These are phyloP conservation scores for Epichloe brachyelytri DNA, from an alignment of 2,329 filamentous ascomycete species.

Conservation along the genomic window DNA sequence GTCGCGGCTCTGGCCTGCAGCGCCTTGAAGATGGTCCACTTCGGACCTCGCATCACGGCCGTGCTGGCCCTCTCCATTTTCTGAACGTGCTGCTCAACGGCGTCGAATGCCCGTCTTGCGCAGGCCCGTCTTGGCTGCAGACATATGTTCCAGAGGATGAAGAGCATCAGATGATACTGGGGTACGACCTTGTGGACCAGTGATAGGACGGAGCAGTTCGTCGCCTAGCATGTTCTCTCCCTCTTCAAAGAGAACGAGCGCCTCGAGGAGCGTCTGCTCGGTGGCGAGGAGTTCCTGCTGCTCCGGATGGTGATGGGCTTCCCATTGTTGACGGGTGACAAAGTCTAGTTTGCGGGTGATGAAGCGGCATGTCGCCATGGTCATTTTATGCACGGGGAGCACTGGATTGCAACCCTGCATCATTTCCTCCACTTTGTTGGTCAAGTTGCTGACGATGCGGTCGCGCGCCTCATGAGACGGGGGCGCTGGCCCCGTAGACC, in stretches of 20 bases:
- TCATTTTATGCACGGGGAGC: slow-evolving; percentile 29
- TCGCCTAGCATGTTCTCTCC: slow-evolving; percentile 17
- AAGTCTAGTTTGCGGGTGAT: slow-evolving; percentile 23
- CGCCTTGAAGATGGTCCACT: slow-evolving; percentile 19
- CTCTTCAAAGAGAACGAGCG: slow-evolving; percentile 21
- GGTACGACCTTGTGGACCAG: slow-evolving; percentile 26
- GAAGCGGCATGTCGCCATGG: slow-evolving; percentile 15
- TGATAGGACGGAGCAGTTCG: slow-evolving; percentile 23
- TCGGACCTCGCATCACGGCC: slow-evolving; percentile 9
- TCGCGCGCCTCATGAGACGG: slow-evolving; percentile 15
- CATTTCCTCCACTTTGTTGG: slow-evolving; percentile 20
- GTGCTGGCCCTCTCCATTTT: neutral
- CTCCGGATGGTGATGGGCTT: slow-evolving; percentile 10
- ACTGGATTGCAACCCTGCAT: slow-evolving; percentile 34
- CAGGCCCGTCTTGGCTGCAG: slow-evolving; percentile 21
- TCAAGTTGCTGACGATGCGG: slow-evolving; percentile 24
- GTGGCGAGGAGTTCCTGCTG: slow-evolving; percentile 13
- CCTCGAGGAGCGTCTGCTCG: slow-evolving; percentile 21
- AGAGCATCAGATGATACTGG: slow-evolving; percentile 30
- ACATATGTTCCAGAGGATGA: slow-evolving; percentile 30
- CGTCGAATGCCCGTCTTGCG: slow-evolving; percentile 17
- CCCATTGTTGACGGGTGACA: slow-evolving; percentile 17
- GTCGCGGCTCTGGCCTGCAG: slow-evolving; percentile 18
- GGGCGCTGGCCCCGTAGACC: neutral
- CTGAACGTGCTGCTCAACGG: slow-evolving; percentile 8